Evolutionary conservation across 2,329 filamentous ascomycete genomes (phyloP), one percentile per base, ranked within the genome.

Genomic region (Cladophialophora yegresii): DNA sequence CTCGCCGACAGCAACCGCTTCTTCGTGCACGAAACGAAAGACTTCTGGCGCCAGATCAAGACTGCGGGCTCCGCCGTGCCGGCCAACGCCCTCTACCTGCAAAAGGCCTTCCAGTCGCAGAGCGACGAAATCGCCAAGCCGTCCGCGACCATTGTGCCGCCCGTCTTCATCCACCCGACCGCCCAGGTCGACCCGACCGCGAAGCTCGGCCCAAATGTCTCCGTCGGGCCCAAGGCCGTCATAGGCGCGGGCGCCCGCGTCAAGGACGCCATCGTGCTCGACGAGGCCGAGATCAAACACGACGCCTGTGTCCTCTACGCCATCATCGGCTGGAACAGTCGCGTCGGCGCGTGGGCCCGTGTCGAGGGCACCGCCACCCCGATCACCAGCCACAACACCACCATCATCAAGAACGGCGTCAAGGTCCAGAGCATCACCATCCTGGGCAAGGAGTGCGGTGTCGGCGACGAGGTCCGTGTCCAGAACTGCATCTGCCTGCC

Each of bases 41-140:
- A 98, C 78, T 99, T 99, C 79, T 99, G 95, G 95, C 92, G 95
- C 72, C 95, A 99, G 83, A 98, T 99, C 85, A 99, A 99, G 86
- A 97, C 95, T 1, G 95, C 95, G 65, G 95, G 95, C 65, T 98
- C 93, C 5, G 95, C 95, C 56, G 92, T 99, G 30, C 95, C 95
- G 16, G 95, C 95, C 68, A 98, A 98, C 75, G 95, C 95, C 13
- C 85, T 99, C 36, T 99, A 99, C 80, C 87, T 99, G 61, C 92
- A 96, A 77, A 92, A 97, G 82, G 93, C 95, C 22, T 89, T 89
- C 82, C 93, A 98, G 79, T 85, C 83, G 51, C 87, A 87, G 71
- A 92, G 91, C 45, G 83, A 87, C 59, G 93, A 97, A 81, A 88
- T 98, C 58, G 88, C 91, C 12, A 81, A 87, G 69, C 90, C 93